Evolutionary conservation across 495 filamentous ascomycete species (phyloP), one percentile per base, ranked within the genome.

Genomic region (Penicillium soppii): DNA sequence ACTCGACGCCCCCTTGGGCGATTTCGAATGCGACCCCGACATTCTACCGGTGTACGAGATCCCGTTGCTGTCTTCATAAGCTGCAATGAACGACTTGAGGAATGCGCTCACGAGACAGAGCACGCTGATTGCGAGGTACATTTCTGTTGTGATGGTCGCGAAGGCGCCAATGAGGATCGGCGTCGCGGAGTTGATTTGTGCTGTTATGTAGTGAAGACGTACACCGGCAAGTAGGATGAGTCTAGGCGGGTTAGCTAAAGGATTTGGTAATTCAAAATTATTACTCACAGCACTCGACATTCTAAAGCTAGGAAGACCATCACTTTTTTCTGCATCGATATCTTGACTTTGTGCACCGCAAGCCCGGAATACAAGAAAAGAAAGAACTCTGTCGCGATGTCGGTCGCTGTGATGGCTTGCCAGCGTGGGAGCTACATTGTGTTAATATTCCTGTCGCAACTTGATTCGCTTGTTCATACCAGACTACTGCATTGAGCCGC

Each of bases 11-110:
- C 30, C 23, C 32, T 47, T 47, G 7, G 19, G 22, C 6, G 33
- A 41, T n/a, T 41, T 53, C 2, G 48, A 52, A 16, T 30, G n/a
- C 5, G 47, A 55, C 5, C n/a, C 33, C 10, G 54, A 51, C 7
- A 47, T 36, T 5, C 54, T 41, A 15, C 59, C 55, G 0, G 56
- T 68, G 20, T 68, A 68, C 7, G 65, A 58, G 1, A 68, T 35
- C 3, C 71, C 72, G 10, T 62, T 41, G 4, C 67, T 55, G 15
- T 66, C 56, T 26, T 63, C 62, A 33, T 63, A 68, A n/a, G 72
- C 70, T 2, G 67, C 65, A 29, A 76, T 61, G 47, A 77, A 75
- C 1, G 69, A 65, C 37, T 70, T 73, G 6, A 78, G 38, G 2
- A 65, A 64, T 5, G 66, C 61, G 16, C 56, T 53, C 5, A 60